Percentiles rank a stretch among this genome's conserved stretches.
Conservation (phyloP, 1,284 basidiomycete species). For the Ceratobasidium sp. region DNA sequence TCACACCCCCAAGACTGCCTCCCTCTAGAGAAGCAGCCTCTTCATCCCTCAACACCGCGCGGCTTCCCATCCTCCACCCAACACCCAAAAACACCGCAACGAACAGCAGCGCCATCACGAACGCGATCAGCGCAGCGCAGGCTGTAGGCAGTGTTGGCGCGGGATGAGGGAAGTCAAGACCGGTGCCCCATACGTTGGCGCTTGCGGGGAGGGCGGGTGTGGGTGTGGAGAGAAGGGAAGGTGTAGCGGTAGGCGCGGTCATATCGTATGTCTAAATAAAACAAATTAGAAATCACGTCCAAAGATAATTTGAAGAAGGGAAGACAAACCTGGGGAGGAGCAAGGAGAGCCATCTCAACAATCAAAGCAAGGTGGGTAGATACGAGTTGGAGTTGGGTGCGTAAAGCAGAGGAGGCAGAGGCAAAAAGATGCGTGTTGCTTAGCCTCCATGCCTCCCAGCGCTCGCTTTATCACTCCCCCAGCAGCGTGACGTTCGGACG, state of each 20-base stretch:
- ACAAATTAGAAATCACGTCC: not conserved
- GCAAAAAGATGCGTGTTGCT: not conserved
- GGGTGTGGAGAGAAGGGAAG: constrained; percentile 15
- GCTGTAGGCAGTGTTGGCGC: not conserved
- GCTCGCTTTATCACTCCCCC: constrained; percentile 18
- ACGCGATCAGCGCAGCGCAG: constrained; percentile 22
- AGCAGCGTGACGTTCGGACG: constrained; percentile 29
- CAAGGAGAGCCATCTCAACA: constrained; percentile 7
- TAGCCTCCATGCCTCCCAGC: not conserved
- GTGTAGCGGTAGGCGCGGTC: constrained; percentile 18
- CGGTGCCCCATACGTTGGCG: constrained; percentile 20
- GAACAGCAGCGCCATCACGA: constrained; percentile 11
- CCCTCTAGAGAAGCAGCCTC: constrained; percentile 7
- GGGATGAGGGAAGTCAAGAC: not conserved
- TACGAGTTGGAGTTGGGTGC: not conserved
- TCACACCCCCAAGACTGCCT: not conserved
- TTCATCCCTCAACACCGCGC: constrained; percentile 6
- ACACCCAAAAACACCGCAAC: not conserved
- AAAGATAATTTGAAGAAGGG: not conserved
- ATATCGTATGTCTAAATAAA: constrained; percentile 17
- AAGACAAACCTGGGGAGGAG: constrained; percentile 8
- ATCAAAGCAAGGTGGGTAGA: not conserved
- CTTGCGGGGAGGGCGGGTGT: constrained; percentile 22
- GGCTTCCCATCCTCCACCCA: constrained; percentile 16
- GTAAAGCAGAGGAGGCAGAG: not conserved